Evolutionary conservation across 176 grass and related monocot species (phyloP).

Genomic region (Juncus effusus): DNA sequence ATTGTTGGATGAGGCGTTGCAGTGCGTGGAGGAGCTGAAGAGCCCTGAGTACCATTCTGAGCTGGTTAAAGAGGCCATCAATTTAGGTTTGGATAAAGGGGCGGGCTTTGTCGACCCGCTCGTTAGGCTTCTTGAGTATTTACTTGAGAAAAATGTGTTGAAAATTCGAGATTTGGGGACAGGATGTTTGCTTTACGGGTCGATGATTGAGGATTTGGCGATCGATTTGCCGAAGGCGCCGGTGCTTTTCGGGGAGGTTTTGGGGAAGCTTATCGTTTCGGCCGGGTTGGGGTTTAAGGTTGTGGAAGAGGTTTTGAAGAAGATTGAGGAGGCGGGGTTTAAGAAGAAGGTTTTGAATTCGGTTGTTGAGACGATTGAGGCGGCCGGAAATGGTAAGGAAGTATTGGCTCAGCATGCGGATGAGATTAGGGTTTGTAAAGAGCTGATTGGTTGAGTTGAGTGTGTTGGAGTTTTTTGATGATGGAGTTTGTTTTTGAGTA

Average conservation of each 20-base stretch:
- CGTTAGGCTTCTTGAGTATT: slow-evolving; percentile 57
- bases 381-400: slow-evolving; percentile 48
- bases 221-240: slow-evolving; percentile 95
- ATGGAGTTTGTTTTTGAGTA: slow-evolving; percentile 17
- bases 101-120: slow-evolving; percentile 55
- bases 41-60: slow-evolving; percentile 64
- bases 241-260: slow-evolving; percentile 64
- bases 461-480: slow-evolving; percentile 1
- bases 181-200: slow-evolving; percentile 67
- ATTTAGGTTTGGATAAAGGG: slow-evolving; percentile 80
- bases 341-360: slow-evolving; percentile 39
- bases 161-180: slow-evolving; percentile 51
- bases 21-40: slow-evolving; percentile 90
- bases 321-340: slow-evolving; percentile 58
- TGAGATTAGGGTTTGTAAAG: slow-evolving; percentile 46
- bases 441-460: slow-evolving; percentile 25
- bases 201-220: slow-evolving; percentile 75
- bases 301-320: slow-evolving; percentile 62
- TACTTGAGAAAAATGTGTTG: slow-evolving; percentile 60
- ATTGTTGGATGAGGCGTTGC: slow-evolving; percentile 82
- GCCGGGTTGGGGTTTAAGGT: slow-evolving; percentile 58
- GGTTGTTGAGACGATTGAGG: slow-evolving; percentile 41
- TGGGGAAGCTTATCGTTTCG: slow-evolving; percentile 48
- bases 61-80: slow-evolving; percentile 89
- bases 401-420: slow-evolving; percentile 50